Evolutionary conservation across 805 yeast genomes (phyloP).

Genomic region (Yarrowia yakushimensis): DNA sequence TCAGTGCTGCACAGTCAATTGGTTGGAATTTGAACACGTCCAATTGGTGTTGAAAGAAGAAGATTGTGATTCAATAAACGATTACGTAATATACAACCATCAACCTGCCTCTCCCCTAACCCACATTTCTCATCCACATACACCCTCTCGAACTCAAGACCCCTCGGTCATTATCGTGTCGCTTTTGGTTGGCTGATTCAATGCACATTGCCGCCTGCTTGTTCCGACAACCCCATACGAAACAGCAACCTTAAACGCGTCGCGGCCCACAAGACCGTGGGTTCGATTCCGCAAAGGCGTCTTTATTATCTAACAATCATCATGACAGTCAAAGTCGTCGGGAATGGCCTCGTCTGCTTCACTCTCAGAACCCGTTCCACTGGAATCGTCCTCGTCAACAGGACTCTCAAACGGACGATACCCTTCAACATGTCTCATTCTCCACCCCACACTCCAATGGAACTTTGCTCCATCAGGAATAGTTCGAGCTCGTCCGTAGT

Average conservation of each 20-base stretch:
- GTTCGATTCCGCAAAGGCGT: background rate
- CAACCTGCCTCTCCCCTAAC: too few species aligned
- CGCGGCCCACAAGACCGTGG: background rate
- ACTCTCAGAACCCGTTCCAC: background rate
- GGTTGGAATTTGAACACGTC: too few species aligned
- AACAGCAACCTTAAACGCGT: background rate
- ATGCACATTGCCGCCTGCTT: constrained; percentile 3
- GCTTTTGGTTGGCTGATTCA: constrained; percentile 20
- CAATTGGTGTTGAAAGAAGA: too few species aligned
- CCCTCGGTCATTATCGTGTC: constrained; percentile 8
- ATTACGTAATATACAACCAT: too few species aligned
- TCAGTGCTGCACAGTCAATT: background rate
- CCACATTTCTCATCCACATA: too few species aligned
- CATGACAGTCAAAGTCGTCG: constrained; percentile 1
- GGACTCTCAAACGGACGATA: background rate
- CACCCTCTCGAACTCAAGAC: background rate
- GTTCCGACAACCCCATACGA: background rate
- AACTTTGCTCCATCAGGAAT: constrained; percentile 8
- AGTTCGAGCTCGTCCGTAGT: background rate
- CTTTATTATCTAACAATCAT: background rate
- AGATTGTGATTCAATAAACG: too few species aligned
- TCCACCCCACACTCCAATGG: constrained; percentile 16
- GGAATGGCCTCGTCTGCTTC: background rate
- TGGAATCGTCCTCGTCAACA: background rate
- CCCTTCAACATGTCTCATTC: constrained; percentile 1